Percentiles rank a stretch among this genome's conserved stretches.
Conservation (phyloP, 2,329 filamentous ascomycete species). For the Nemania serpens region DNA sequence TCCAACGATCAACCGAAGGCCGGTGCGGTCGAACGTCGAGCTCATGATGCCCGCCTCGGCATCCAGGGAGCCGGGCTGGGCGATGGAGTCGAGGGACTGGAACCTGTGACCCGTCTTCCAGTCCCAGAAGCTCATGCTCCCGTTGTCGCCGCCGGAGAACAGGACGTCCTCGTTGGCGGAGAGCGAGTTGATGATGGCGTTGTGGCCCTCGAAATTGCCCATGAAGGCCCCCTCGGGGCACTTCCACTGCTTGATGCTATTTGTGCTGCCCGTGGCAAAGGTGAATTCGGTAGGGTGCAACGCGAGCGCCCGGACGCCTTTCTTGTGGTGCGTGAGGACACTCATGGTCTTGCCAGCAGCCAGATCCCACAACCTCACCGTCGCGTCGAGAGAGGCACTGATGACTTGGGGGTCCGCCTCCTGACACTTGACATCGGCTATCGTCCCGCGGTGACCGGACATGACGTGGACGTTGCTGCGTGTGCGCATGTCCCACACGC, state of each 20-base stretch:
- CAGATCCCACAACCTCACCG: constrained; percentile 91
- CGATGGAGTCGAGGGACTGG: constrained; percentile 86
- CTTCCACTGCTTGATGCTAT: constrained; percentile 99
- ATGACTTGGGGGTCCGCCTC: constrained; percentile 97
- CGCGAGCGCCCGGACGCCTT: constrained; percentile 84
- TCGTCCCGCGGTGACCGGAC: constrained; percentile 85
- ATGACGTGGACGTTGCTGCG: constrained; percentile 95
- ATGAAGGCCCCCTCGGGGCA: constrained; percentile 97
- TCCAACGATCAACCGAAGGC: constrained; percentile 86
- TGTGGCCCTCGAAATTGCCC: constrained; percentile 98
- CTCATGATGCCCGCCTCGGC: constrained; percentile 95
- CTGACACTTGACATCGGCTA: constrained; percentile 88
- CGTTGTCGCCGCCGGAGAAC: constrained; percentile 94
- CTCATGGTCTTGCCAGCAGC: constrained; percentile 96
- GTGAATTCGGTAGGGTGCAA: constrained; percentile 93
- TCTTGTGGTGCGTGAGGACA: constrained; percentile 97
- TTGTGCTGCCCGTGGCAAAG: constrained; percentile 89
- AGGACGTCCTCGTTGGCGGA: constrained; percentile 92
- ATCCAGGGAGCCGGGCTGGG: constrained; percentile 91
- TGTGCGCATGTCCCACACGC: constrained; percentile 99
- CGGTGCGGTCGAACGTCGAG: constrained; percentile 88
- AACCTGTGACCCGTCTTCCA: constrained; percentile 97
- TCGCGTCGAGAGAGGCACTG: constrained; percentile 87
- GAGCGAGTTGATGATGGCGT: constrained; percentile 93
- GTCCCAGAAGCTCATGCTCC: constrained; percentile 97